Conservation (phyloP, 2,329 filamentous ascomycete species). For the Fusarium acutatum region DNA sequence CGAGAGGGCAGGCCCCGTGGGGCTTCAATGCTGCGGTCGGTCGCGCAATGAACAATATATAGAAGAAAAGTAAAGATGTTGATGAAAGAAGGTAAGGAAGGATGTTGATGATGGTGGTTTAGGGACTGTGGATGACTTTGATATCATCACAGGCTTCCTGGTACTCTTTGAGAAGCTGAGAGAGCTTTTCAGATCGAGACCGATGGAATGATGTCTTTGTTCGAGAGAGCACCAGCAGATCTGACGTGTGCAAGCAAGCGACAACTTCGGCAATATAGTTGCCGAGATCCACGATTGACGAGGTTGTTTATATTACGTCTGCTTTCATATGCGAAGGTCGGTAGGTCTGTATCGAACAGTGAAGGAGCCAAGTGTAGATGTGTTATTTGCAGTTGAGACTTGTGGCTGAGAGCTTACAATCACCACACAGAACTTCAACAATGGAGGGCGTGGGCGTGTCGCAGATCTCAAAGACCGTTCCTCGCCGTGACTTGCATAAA, state of each 20-base stretch:
- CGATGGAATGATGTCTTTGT: neutral
- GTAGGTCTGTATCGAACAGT: too few relatives aligned
- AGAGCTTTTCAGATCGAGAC: slow-evolving; percentile 50
- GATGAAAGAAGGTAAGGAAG: neutral
- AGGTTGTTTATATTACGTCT: neutral
- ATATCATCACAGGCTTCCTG: slow-evolving; percentile 58
- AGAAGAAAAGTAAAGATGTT: neutral
- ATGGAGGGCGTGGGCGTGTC: neutral
- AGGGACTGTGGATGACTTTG: slow-evolving; percentile 51
- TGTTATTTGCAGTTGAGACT: neutral
- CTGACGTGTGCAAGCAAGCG: neutral
- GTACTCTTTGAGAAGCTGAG: slow-evolving; percentile 59
- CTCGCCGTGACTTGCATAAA: neutral
- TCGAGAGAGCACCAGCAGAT: neutral
- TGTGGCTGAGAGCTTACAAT: neutral
- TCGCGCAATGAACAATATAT: slow-evolving; percentile 56
- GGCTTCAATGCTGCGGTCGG: neutral
- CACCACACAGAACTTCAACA: neutral
- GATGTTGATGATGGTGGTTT: neutral
- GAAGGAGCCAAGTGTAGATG: neutral
- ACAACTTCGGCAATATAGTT: neutral
- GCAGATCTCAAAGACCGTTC: neutral
- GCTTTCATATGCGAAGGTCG: too few relatives aligned
- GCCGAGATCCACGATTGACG: neutral
- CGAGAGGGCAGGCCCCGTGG: neutral